Base-by-base conservation (phyloP, 2,329 filamentous ascomycete species). In the Diaporthe vaccinii region DNA sequence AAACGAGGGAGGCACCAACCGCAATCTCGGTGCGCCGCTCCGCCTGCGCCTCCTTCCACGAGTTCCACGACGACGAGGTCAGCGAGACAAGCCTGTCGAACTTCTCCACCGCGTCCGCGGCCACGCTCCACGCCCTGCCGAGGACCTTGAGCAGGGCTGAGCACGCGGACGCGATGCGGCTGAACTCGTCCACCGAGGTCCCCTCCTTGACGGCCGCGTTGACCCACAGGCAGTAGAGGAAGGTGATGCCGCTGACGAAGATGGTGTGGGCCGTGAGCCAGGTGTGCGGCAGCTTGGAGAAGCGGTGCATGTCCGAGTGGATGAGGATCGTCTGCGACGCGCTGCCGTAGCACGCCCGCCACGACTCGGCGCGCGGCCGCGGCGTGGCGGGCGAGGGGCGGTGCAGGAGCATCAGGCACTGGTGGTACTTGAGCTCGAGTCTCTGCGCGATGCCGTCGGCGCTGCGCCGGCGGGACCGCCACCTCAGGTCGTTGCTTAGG, bases 71-170 rank as follows among this genome's bases (percentile, higher is more conserved):
- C n/a, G 49, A 55, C 9, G 57, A 36, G 17, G 76, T 77, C 65
- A 76, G 55, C 17, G 72, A 31, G 12, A 62, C 69, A 4, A 80
- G 71, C 55, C 79, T 62, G 34, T 80, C 78, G 8, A 80, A 78
- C 73, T 84, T 83, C 68, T 79, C 80, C 51, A 81, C 79, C 8
- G 79, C 78, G n/a, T 84, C 84, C 44, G 85, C 85, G 41, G 86
- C 85, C 20, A 80, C 79, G 25, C 77, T 80, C 79, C 79, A 80
- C 4, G 79, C 79, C 44, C 73, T 78, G 1, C 75, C 78, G 4
- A 80, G 76, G 44, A 79, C 78, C 15, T 58, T 75, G 3, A 80
- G 76, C 44, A 80, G 53, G 15, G 76, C 75, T 28, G 69, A 67
- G 74, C 79, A 80, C 10, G 79, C 77, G 4, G 72, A 67, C 2